Base-by-base conservation (phyloP, 495 filamentous ascomycete genomes). In the Letharia lupina region DNA sequence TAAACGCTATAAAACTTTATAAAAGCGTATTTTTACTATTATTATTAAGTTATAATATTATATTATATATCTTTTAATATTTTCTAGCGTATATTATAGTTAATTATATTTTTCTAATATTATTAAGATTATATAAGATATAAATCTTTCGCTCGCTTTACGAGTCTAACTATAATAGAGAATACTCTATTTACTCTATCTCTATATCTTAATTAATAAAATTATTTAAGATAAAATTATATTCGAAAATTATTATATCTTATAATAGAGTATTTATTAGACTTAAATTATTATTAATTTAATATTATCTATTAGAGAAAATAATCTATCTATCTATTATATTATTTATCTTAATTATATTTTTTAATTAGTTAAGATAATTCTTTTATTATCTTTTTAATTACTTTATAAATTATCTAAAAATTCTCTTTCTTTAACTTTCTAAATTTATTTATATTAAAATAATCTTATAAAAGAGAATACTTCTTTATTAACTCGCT, bases 71-170 rank as follows among this genome's bases (percentile, higher is more conserved):
- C 52, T 3, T 12, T 35, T 56, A 15, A 35, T 56, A 12, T 35
- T 56, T 56, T 1, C 52, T 4, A 35, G 4, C 3, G 12, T 56
- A 56, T 35, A 15, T 16, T 23, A 56, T 56, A 15, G 16, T 44
- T 60, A 60, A 69, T 64, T 37, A 9, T n/a, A 61, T 31, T 44
- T 61, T 45, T 42, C n/a, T 61, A 9, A 4, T 40, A 45, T 7
- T 33, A 45, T n/a, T n/a, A 45, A 44, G 60, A 61, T 23, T 9
- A 58, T 56, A 45, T 58, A 42, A 35, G n/a, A 56, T 12, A 56
- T 56, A 12, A 28, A 56, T 56, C 52, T 56, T 56, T 56, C 52
- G 52, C 52, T 7, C 16, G 16, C 12, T 23, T 7, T 56, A 15
- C 52, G 9, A 16, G 52, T 56, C 52, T 11, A 23, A 56, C 23